phyloP scores from a whole-genome alignment of 2,329 filamentous ascomycete species.

The Exophiala xenobiotica region DNA sequence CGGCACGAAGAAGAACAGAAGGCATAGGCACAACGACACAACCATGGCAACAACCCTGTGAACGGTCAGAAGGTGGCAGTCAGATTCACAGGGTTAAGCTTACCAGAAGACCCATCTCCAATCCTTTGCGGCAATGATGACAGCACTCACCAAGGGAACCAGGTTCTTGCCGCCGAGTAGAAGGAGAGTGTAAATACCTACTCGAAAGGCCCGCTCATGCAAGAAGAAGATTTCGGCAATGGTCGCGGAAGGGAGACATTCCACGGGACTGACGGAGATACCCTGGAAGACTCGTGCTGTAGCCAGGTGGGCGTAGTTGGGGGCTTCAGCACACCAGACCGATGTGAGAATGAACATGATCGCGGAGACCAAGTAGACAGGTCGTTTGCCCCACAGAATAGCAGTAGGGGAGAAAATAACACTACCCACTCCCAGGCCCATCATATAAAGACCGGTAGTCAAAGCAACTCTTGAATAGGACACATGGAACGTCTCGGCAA shows the following conservation, averaged over 20 bases:
- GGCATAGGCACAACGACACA: constrained; percentile 65
- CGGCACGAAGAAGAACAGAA: constrained; percentile 87
- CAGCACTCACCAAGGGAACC: constrained; percentile 81
- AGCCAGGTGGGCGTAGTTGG: constrained; percentile 74
- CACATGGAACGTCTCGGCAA: constrained; percentile 67
- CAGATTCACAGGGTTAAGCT: constrained; percentile 31
- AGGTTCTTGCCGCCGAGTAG: constrained; percentile 90
- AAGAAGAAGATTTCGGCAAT: constrained; percentile 96
- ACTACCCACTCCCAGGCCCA: constrained; percentile 83
- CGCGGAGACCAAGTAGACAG: constrained; percentile 78
- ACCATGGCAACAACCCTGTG: constrained; percentile 64
- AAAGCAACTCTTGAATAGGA: constrained; percentile 72
- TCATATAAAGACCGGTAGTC: constrained; percentile 91
- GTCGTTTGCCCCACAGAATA: constrained; percentile 85
- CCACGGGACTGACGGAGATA: constrained; percentile 82
- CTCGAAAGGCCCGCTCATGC: constrained; percentile 86
- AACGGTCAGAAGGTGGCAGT: constrained; percentile 3
- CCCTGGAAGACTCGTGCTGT: constrained; percentile 84
- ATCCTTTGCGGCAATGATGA: constrained; percentile 70
- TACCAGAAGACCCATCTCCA: constrained; percentile 89
- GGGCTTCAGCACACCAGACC: constrained; percentile 84
- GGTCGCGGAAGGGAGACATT: constrained; percentile 88
- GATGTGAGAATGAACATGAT: constrained; percentile 74
- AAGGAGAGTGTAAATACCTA: constrained; percentile 89
- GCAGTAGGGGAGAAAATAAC: constrained; percentile 86